Conservation (phyloP, 208 protist genomes). For the Phytomonas sp. region DNA sequence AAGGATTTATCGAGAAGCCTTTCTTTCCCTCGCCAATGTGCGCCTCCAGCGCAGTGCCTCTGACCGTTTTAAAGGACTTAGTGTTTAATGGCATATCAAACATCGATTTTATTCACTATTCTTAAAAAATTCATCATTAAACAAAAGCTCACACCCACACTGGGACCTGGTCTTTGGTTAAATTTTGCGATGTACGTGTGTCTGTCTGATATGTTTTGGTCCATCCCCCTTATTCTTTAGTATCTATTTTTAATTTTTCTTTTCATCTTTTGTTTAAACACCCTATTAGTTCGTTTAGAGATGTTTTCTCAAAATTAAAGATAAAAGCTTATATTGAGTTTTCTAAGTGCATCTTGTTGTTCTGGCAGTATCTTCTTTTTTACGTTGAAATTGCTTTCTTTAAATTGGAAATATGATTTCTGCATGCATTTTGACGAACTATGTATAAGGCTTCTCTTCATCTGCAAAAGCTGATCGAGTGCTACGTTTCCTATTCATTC, state of each 20-base stretch:
- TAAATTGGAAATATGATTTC: not conserved
- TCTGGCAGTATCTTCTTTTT: not conserved
- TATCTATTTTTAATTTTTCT: not conserved
- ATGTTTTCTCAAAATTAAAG: not conserved
- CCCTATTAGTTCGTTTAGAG: not conserved
- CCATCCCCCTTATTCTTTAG: not conserved
- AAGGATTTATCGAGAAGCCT: not conserved
- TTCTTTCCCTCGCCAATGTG: not conserved
- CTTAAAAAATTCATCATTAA: not conserved
- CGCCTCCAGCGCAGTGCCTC: not conserved
- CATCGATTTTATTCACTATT: not conserved
- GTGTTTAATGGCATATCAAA: not conserved
- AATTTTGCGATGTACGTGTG: not conserved
- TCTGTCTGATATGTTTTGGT: not conserved
- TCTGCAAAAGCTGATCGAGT: constrained; percentile 22
- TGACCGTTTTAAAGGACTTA: not conserved
- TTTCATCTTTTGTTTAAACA: not conserved
- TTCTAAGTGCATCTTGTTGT: not conserved
- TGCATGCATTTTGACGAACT: not conserved
- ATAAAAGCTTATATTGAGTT: not conserved
- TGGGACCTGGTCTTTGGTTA: not conserved
- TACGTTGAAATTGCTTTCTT: not conserved
- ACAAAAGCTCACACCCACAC: not conserved
- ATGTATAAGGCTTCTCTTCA: constrained; percentile 14
- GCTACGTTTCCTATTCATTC: constrained; percentile 13